Base-by-base conservation (phyloP, 2,329 filamentous ascomycete genomes). In the Sclerotinia subarctica region DNA sequence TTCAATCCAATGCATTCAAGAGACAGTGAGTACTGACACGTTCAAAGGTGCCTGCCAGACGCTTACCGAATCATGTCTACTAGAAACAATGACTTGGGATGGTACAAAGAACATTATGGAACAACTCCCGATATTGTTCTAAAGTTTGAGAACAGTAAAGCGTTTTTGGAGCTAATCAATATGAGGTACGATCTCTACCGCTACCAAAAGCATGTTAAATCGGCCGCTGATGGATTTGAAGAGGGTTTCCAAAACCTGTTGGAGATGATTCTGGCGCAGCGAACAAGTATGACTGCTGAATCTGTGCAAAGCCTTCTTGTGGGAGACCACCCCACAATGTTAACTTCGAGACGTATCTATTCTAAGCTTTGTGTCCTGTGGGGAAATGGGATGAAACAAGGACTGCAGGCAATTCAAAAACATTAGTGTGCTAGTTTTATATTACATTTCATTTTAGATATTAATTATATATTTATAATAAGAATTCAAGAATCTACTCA, bases 101-200 rank as follows among this genome's bases (percentile, higher is more conserved):
- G 56, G 56, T 59, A 21, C 38, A 13, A 21, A 17, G 56, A 59
- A 59, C 21, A 46, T 46, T 59, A 59, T 10, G 56, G 56, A 15
- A 59, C 5, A 29, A 46, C 38, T 4, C 38, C 56, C 8, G 56
- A 59, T 5, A 46, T 42, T 21, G 17, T 59, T 0, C 7, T 59
- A 7, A 1, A 26, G 5, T 46, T 59, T 26, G 56, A 46, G 29
- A 59, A 8, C 10, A 59, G 56, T 17, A 5, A 5, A 8, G 56
- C 56, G 3, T 59, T 59, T 11, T 21, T 10, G 19, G 44, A 42
- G 2, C 56, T 59, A 26, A 13, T 59, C 3, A 21, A 59, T 15
- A 59, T 59, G 56, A 24, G 56, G 29, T 59, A 46, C 38, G 56
- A 59, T 8, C 2, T 59, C 11, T 59, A 59, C 29, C 17, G 56